Base-by-base conservation (phyloP, 352 stramenopile species). In the Halophytophthora polymorphica region DNA sequence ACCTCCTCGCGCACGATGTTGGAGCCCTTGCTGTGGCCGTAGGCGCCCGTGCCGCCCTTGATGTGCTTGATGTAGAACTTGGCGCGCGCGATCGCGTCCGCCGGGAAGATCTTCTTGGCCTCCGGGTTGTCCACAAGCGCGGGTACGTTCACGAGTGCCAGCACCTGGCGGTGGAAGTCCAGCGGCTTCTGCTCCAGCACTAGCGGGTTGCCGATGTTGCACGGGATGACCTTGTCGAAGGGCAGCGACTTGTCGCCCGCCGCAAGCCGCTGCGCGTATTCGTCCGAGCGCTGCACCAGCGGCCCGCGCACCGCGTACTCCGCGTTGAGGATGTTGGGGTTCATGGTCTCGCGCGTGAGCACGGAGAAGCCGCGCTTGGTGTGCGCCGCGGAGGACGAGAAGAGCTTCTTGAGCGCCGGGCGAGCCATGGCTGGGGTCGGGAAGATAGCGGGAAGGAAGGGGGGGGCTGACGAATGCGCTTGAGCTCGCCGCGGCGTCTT, bases 141-240 rank as follows among this genome's bases (percentile, higher is more conserved):
- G 0, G 90, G 92, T 25, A 96, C 80, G 46, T 94, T 94, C 12
- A 95, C 75, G 37, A 97, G 80, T 46, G 90, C 84, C 37, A 98
- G 69, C 42, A 98, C 93, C 66, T 98, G 80, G 23, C 93, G 81
- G 53, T 93, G 76, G 69, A 98, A 98, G 46, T 95, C 96, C 45
- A 98, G 90, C 6, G 94, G 90, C 74, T 93, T 64, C 71, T 99
- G 96, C 53, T 96, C 88, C 25, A 99, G 86, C 23, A 96, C 90
- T 45, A 98, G 95, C 36, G 96, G 96, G 77, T 99, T 99, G 50
- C 96, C 96, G 62, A 99, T 98, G 77, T 99, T 99, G 74, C 93
- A 98, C 62, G 94, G 96, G 55, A 98, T 95, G 63, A 99, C 95
- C 56, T 96, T 84, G 72, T 97, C 86, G 65, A 91, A 91, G 11